phyloP scores from a whole-genome alignment of 306 rosid species.

The Fagus sylvatica region DNA sequence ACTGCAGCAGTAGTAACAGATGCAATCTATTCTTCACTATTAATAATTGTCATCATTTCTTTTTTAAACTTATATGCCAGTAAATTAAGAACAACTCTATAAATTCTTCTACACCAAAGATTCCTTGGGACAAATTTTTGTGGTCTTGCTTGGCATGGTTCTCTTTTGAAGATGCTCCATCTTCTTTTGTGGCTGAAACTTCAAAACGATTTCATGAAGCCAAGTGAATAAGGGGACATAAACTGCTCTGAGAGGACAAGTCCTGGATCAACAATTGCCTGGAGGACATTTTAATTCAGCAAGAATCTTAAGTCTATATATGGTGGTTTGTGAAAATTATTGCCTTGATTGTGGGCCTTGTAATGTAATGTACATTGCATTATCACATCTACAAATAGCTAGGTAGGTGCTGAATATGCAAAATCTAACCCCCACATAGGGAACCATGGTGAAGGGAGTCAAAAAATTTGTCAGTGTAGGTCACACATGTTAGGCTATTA shows the following conservation, averaged over 20 bases:
- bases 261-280: background rate
- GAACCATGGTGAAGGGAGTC: background rate
- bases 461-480: background rate
- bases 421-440: background rate
- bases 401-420: background rate
- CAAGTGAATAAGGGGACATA: constrained; percentile 8
- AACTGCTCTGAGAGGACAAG: constrained; percentile 15
- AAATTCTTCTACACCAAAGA: background rate
- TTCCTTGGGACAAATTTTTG: background rate
- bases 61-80: too few relatives aligned
- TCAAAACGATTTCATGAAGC: background rate
- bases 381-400: constrained; percentile 4
- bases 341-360: constrained; percentile 7
- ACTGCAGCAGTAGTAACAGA: too few relatives aligned
- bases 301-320: background rate
- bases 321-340: background rate
- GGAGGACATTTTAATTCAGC: background rate
- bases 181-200: background rate
- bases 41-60: too few relatives aligned
- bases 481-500: background rate
- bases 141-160: background rate
- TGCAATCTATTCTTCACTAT: too few relatives aligned
- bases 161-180: background rate
- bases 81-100: background rate
- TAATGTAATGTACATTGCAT: background rate